A percentile compares a stretch with the other conserved stretches of the same genome.
Conservation (phyloP, 2,329 filamentous ascomycete genomes). For the Fusarium pseudocircinatum region DNA sequence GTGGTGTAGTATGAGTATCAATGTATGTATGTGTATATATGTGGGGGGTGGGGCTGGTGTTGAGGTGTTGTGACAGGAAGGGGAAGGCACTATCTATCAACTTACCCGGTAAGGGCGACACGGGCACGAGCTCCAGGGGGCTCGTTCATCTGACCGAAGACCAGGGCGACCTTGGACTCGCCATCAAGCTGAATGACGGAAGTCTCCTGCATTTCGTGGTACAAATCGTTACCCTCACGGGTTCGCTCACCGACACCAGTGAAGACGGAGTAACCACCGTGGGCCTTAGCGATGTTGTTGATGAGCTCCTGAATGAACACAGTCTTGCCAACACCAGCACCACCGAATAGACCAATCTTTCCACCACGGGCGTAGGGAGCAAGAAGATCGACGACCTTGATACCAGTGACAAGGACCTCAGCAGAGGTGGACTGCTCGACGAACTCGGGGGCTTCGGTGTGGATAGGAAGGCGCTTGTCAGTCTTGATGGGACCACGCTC, state of each 20-base stretch:
- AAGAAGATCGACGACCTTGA: conserved; percentile 99
- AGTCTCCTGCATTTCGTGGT: conserved; percentile 99
- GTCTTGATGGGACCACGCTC: conserved; percentile 98
- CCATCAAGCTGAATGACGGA: conserved; percentile 99
- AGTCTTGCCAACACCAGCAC: conserved; percentile 99
- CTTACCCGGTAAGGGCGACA: conserved; percentile 90
- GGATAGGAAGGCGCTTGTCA: conserved; percentile 87
- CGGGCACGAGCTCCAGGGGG: conserved; percentile 98
- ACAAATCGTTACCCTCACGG: conserved; percentile 99
- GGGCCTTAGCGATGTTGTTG: conserved; percentile 99
- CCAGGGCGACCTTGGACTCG: conserved; percentile 98
- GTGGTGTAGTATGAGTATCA: background rate
- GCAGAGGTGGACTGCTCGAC: conserved; percentile 94
- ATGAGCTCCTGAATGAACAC: conserved; percentile 99
- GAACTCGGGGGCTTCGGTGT: conserved; percentile 93
- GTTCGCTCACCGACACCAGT: conserved; percentile 99
- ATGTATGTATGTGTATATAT: background rate
- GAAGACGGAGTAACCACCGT: conserved; percentile 99
- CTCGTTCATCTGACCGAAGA: conserved; percentile 99
- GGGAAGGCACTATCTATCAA: conserved; percentile 10
- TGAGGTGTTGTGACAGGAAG: background rate
- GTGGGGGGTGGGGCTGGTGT: background rate
- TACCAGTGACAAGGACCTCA: conserved; percentile 98
- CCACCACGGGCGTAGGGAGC: conserved; percentile 99
- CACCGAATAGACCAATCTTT: conserved; percentile 99